Percentiles rank a stretch among this genome's conserved stretches.
phyloP scores from a whole-genome alignment of 2,329 filamentous ascomycete species.

The Juglanconis juglandina region DNA sequence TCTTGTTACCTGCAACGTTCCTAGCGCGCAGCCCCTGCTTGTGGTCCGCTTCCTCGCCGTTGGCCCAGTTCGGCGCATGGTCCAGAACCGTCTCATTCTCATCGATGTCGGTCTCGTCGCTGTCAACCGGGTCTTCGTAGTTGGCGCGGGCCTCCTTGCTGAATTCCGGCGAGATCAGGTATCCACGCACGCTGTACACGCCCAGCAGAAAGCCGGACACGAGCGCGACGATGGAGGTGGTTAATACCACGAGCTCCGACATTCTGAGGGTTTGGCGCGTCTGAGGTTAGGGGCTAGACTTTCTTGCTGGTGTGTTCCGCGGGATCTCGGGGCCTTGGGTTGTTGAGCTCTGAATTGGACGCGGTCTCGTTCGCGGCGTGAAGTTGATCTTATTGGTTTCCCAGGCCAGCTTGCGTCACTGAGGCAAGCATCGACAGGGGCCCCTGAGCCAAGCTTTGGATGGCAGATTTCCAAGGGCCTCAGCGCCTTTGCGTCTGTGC shows the following conservation, averaged over 20 bases:
- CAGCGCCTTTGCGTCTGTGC: background rate
- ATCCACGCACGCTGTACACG: constrained; percentile 64
- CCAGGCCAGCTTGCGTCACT: constrained; percentile 15
- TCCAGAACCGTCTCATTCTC: constrained; percentile 57
- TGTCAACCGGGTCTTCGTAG: constrained; percentile 60
- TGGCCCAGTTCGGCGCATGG: constrained; percentile 66
- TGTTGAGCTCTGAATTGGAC: background rate
- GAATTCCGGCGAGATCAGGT: constrained; percentile 55
- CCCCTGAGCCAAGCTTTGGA: background rate
- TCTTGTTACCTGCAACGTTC: constrained; percentile 27
- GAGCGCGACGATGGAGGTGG: constrained; percentile 70
- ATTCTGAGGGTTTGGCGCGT: background rate
- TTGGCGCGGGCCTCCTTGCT: constrained; percentile 54
- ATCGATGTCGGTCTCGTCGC: constrained; percentile 66
- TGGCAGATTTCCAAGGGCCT: background rate
- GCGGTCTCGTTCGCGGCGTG: background rate
- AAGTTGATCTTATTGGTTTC: background rate
- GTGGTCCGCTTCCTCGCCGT: constrained; percentile 56
- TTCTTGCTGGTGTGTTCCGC: constrained; percentile 4
- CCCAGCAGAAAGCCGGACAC: constrained; percentile 79
- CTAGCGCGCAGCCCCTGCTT: constrained; percentile 50
- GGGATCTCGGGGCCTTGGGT: background rate
- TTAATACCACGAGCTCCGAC: constrained; percentile 52
- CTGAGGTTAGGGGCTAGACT: background rate
- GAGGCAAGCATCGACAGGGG: constrained; percentile 3